A percentile compares a stretch with the other conserved stretches of the same genome.
These are phyloP conservation scores for Knoxia roxburghii DNA, from an alignment of 257 asterid genomes.

Conservation along the genomic window DNA sequence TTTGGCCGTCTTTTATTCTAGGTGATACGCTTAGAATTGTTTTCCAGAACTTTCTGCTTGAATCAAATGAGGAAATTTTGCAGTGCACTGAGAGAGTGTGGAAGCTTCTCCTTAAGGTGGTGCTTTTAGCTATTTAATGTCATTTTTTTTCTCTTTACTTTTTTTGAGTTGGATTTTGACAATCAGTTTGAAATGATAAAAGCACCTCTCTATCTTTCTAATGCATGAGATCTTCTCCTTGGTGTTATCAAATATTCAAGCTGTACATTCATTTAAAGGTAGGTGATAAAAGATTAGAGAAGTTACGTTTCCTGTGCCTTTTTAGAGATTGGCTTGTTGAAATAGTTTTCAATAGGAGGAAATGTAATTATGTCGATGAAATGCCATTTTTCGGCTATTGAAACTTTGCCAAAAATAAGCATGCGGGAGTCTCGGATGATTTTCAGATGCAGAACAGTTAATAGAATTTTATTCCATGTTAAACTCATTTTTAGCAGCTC, in stretches of 20 bases:
- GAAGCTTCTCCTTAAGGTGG: slow-evolving; percentile 78
- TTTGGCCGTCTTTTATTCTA: slow-evolving; percentile 95
- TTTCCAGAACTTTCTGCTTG: slow-evolving; percentile 94
- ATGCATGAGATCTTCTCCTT: not conserved
- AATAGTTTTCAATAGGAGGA: too few relatives aligned
- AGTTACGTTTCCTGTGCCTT: not conserved
- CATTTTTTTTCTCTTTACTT: slow-evolving; percentile 7
- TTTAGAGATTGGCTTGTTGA: not conserved
- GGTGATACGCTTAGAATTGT: slow-evolving; percentile 97
- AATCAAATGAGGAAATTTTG: slow-evolving; percentile 83
- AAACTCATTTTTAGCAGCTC: not conserved
- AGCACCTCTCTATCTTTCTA: not conserved
- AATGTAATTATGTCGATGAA: too few relatives aligned
- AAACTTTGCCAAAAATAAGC: not conserved
- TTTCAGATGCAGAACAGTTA: not conserved
- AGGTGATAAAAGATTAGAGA: too few relatives aligned
- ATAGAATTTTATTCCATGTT: not conserved
- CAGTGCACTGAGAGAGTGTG: slow-evolving; percentile 92
- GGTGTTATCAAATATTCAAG: not conserved
- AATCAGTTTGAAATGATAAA: not conserved
- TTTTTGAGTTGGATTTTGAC: too few relatives aligned
- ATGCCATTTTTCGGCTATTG: too few relatives aligned
- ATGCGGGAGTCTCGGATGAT: not conserved
- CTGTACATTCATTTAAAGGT: not conserved
- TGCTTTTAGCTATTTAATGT: slow-evolving; percentile 5